Evolutionary conservation across 2,329 filamentous ascomycete genomes (phyloP).

Genomic region (Fusarium burgessii): DNA sequence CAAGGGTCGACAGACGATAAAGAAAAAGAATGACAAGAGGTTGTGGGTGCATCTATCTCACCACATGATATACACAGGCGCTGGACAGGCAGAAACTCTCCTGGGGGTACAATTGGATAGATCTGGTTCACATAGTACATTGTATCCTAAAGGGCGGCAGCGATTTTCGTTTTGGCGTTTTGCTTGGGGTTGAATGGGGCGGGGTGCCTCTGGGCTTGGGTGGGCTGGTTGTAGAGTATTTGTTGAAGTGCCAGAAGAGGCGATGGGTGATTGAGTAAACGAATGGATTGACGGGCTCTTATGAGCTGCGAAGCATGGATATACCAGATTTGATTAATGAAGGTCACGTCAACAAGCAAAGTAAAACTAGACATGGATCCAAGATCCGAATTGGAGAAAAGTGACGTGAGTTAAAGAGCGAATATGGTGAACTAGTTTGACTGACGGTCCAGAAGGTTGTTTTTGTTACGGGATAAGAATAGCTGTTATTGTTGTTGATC

Average conservation of each 20-base stretch:
- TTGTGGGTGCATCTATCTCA: background rate
- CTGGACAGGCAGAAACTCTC: background rate
- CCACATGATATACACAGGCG: background rate
- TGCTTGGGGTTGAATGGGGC: constrained; percentile 21
- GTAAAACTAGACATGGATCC: constrained; percentile 11
- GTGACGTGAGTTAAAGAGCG: background rate
- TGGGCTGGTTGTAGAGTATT: constrained; percentile 18
- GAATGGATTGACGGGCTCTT: constrained; percentile 3
- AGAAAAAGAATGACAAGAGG: constrained; percentile 25
- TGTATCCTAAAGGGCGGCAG: constrained; percentile 28
- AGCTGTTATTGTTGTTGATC: constrained; percentile 46
- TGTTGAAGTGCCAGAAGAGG: constrained; percentile 7
- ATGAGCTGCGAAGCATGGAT: constrained; percentile 22
- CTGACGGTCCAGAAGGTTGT: background rate
- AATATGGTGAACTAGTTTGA: background rate
- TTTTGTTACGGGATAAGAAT: constrained; percentile 12
- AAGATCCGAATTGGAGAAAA: background rate
- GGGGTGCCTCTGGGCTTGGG: constrained; percentile 18
- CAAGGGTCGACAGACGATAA: constrained; percentile 26
- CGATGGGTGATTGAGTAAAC: constrained; percentile 11
- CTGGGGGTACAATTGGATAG: constrained; percentile 23
- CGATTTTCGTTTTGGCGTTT: constrained; percentile 32
- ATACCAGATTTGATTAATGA: constrained; percentile 35
- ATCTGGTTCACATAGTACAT: constrained; percentile 25
- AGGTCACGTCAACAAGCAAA: constrained; percentile 7